Percentiles rank a stretch among this genome's conserved stretches.
Evolutionary conservation across 495 filamentous ascomycete species (phyloP).

Genomic region (Astrothelium subdiscretum): DNA sequence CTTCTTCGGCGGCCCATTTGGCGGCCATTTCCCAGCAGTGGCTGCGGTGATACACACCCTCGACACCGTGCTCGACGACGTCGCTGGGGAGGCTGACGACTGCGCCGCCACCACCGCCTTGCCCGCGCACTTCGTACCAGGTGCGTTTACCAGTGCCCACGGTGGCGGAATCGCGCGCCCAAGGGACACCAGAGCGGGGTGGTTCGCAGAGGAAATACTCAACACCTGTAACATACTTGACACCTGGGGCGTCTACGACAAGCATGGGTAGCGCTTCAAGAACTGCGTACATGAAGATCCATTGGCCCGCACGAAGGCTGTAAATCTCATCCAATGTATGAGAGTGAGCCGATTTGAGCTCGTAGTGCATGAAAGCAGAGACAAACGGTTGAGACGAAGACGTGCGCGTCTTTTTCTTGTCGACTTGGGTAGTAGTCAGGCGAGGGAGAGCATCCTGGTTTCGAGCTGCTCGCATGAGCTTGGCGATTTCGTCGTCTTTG

Average conservation of each 20-base stretch:
- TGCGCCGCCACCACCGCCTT: slow-evolving; percentile 46
- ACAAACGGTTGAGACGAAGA: slow-evolving; percentile 51
- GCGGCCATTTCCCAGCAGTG: slow-evolving; percentile 86
- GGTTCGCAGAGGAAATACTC: slow-evolving; percentile 97
- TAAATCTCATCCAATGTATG: slow-evolving; percentile 59
- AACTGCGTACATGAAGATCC: slow-evolving; percentile 90
- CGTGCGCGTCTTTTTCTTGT: background rate
- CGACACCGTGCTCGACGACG: slow-evolving; percentile 76
- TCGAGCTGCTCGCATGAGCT: slow-evolving; percentile 61
- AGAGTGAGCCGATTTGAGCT: slow-evolving; percentile 60
- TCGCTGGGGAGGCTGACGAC: slow-evolving; percentile 71
- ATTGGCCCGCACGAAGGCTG: slow-evolving; percentile 73
- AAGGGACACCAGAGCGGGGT: slow-evolving; percentile 69
- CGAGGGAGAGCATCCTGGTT: slow-evolving; percentile 54
- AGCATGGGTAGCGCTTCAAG: slow-evolving; percentile 84
- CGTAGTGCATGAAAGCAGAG: slow-evolving; percentile 69
- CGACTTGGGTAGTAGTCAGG: background rate
- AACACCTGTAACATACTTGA: slow-evolving; percentile 66
- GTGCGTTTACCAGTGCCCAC: slow-evolving; percentile 40
- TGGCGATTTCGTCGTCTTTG: slow-evolving; percentile 63
- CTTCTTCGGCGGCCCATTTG: slow-evolving; percentile 44
- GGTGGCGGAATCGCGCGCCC: slow-evolving; percentile 57
- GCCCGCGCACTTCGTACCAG: slow-evolving; percentile 57
- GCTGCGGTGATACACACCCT: slow-evolving; percentile 78
- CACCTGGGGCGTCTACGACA: slow-evolving; percentile 72